These are phyloP conservation scores for Trametes maxima DNA, from an alignment of 768 basidiomycete genomes.

Conservation along the genomic window DNA sequence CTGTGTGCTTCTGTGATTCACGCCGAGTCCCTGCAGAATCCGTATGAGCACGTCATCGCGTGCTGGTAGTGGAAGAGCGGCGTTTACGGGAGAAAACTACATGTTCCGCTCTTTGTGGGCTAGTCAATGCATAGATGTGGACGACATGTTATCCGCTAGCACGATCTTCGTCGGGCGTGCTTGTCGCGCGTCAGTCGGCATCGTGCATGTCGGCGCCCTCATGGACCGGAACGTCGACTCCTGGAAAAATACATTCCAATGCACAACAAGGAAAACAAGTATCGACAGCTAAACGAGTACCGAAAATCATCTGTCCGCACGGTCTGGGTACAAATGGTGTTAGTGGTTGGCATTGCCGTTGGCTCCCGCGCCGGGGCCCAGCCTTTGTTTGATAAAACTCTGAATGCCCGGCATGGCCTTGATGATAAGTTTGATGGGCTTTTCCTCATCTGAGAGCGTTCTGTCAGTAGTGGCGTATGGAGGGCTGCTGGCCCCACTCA, in stretches of 20 bases:
- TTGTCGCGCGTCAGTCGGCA: not conserved
- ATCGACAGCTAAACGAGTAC: conserved; percentile 1
- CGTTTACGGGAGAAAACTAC: not conserved
- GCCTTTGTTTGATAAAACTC: conserved; percentile 44
- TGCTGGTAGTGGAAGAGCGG: conserved; percentile 1
- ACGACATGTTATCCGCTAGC: not conserved
- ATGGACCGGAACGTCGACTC: not conserved
- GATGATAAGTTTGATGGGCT: conserved; percentile 76
- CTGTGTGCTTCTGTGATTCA: not conserved
- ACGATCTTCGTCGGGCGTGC: not conserved
- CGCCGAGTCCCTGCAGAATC: conserved; percentile 7
- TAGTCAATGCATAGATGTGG: conserved; percentile 21
- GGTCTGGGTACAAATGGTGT: not conserved
- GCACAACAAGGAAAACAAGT: conserved; percentile 3
- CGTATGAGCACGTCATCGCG: conserved; percentile 8
- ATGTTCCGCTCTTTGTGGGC: conserved; percentile 2
- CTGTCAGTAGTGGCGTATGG: not conserved
- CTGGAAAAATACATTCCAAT: not conserved
- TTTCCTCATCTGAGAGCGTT: conserved; percentile 55
- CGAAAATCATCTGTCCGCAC: not conserved
- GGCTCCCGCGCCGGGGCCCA: not conserved
- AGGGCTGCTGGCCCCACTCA: conserved; percentile 31
- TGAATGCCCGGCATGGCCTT: conserved; percentile 66
- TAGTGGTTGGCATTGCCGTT: not conserved
- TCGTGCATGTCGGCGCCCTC: not conserved